phyloP scores from a whole-genome alignment of 1,139 yeast genomes.

The Candida sojae region DNA sequence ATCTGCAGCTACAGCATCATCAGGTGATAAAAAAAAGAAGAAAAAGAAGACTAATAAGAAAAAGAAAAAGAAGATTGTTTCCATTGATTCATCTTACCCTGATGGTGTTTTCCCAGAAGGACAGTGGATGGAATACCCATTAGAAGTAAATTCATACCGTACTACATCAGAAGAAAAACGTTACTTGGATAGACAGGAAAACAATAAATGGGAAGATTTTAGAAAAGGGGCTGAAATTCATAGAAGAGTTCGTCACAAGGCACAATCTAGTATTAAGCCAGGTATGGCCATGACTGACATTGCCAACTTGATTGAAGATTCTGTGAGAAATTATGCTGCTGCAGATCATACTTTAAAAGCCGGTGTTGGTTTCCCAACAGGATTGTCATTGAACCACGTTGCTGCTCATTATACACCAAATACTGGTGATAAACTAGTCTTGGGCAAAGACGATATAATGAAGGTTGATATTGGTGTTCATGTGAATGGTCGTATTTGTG shows the following conservation, averaged over 20 bases:
- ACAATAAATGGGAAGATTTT: conserved; percentile 77
- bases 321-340: conserved; percentile 72
- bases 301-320: conserved; percentile 86
- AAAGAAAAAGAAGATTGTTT: conserved; percentile 48
- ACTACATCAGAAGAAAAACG: conserved; percentile 87
- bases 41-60: conserved; percentile 52
- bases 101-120: conserved; percentile 85
- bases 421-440: conserved; percentile 83
- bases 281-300: conserved; percentile 92
- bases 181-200: conserved; percentile 68
- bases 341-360: conserved; percentile 67
- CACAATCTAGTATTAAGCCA: conserved; percentile 74
- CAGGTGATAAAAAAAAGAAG: conserved; percentile 30
- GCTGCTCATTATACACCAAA: conserved; percentile 99
- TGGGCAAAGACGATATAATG: conserved; percentile 87
- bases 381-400: conserved; percentile 86
- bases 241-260: conserved; percentile 83
- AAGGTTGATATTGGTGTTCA: conserved; percentile 98
- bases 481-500: conserved; percentile 92
- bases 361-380: conserved; percentile 98
- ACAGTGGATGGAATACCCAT: conserved; percentile 74
- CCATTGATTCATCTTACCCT: conserved; percentile 69
- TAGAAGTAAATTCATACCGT: conserved; percentile 73
- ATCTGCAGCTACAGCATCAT: conserved; percentile 22
- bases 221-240: conserved; percentile 97